Conservation (phyloP, 805 yeast genomes). For the Wickerhamiella azymoides region DNA sequence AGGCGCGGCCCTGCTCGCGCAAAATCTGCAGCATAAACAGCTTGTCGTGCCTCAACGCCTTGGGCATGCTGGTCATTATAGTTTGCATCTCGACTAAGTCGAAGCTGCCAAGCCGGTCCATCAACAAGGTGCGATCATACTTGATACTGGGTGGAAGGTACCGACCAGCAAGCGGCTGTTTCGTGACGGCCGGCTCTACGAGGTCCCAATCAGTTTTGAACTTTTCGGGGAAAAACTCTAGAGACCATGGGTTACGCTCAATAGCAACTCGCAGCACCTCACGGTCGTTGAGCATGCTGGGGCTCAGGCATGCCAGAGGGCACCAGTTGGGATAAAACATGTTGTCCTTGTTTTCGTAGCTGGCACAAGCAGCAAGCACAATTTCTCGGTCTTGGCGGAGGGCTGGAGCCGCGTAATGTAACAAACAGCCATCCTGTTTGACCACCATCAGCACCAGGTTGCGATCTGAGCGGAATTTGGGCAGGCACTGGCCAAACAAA, state of each 20-base stretch:
- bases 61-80: neutral
- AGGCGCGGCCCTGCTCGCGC: neutral
- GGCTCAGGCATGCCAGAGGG: neutral
- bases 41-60: neutral
- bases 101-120: neutral
- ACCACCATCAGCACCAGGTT: neutral
- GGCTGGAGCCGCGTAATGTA: neutral
- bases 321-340: neutral
- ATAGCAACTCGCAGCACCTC: neutral
- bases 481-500: neutral
- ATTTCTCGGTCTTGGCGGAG: neutral
- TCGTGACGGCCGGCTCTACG: neutral
- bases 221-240: neutral
- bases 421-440: neutral
- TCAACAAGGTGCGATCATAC: neutral
- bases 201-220: neutral
- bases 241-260: neutral
- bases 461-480: neutral
- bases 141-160: neutral
- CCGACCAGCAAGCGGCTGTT: neutral
- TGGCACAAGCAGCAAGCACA: neutral
- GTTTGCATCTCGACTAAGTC: neutral
- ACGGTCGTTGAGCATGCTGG: neutral
- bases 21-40: neutral
- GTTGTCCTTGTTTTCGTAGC: neutral